Conservation (phyloP, 2,329 filamentous ascomycete species). For the Rutstroemia sp. region DNA sequence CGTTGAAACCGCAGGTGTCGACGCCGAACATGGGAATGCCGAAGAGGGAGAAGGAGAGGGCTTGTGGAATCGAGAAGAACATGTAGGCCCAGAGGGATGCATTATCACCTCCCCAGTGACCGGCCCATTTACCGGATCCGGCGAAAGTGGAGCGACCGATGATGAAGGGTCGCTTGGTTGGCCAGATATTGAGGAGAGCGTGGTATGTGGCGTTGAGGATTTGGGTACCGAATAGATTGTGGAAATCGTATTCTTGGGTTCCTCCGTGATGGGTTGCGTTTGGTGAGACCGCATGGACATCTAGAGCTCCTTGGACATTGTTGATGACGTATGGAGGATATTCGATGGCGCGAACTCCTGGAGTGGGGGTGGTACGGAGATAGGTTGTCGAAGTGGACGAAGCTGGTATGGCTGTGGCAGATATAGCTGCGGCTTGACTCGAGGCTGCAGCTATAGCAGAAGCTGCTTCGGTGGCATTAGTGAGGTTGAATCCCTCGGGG, state of each 20-base stretch:
- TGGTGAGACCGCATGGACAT: conserved; percentile 64
- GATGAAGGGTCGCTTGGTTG: conserved; percentile 70
- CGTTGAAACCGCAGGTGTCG: conserved; percentile 64
- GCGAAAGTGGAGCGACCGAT: conserved; percentile 78
- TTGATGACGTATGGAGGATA: conserved; percentile 72
- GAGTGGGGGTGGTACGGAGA: conserved; percentile 51
- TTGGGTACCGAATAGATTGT: conserved; percentile 71
- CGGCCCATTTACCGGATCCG: conserved; percentile 66
- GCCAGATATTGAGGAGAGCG: conserved; percentile 28
- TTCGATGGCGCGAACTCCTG: conserved; percentile 59
- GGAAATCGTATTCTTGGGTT: conserved; percentile 70
- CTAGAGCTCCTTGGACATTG: conserved; percentile 64
- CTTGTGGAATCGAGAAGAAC: conserved; percentile 71
- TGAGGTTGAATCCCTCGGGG: conserved; percentile 62
- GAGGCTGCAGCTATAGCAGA: conserved; percentile 47
- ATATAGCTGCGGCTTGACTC: conserved; percentile 36
- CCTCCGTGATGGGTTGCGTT: conserved; percentile 73
- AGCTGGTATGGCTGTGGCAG: conserved; percentile 29
- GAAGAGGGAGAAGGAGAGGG: conserved; percentile 65
- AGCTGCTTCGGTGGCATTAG: conserved; percentile 60
- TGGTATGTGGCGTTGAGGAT: conserved; percentile 69
- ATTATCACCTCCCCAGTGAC: conserved; percentile 80
- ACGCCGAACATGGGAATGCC: conserved; percentile 72
- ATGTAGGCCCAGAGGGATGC: conserved; percentile 63
- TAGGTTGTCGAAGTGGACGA: conserved; percentile 36